Evolutionary conservation across 345 rosid species (phyloP).

Genomic region (Gossypium longicalyx): DNA sequence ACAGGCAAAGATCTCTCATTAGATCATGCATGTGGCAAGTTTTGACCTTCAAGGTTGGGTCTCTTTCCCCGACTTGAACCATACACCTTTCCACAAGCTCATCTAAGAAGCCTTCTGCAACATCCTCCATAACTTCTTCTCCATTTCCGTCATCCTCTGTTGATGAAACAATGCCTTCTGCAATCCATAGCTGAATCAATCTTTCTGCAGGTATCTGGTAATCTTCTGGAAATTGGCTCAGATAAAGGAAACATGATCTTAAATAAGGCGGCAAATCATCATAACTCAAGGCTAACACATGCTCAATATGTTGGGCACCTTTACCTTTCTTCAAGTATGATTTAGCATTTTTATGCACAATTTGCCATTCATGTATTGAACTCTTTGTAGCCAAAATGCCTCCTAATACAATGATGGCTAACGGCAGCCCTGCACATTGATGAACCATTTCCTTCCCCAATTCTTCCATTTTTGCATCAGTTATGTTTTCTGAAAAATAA

Average conservation of each 20-base stretch:
- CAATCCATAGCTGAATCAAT: neutral
- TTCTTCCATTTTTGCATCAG: neutral
- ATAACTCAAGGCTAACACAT: neutral
- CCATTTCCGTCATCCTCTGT: neutral
- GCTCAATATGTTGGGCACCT: neutral
- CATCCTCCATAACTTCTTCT: neutral
- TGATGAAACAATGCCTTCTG: neutral
- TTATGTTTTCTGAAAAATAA: no score
- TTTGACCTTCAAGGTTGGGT: no score
- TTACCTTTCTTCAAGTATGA: neutral
- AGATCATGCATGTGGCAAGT: no score
- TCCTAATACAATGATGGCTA: slow-evolving; percentile 31
- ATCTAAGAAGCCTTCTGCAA: neutral
- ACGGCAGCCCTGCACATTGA: slow-evolving; percentile 28
- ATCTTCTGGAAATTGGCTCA: neutral
- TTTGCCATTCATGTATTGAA: neutral
- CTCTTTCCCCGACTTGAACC: no score
- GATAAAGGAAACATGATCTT: neutral
- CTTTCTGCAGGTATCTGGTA: neutral
- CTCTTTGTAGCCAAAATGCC: neutral
- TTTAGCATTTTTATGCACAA: neutral
- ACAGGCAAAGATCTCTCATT: no score
- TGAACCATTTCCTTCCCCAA: slow-evolving; percentile 24
- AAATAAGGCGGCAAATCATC: neutral
- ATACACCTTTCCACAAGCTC: neutral